Evolutionary conservation across 208 protist species (phyloP).

Genomic region (Trypanosoma mega): DNA sequence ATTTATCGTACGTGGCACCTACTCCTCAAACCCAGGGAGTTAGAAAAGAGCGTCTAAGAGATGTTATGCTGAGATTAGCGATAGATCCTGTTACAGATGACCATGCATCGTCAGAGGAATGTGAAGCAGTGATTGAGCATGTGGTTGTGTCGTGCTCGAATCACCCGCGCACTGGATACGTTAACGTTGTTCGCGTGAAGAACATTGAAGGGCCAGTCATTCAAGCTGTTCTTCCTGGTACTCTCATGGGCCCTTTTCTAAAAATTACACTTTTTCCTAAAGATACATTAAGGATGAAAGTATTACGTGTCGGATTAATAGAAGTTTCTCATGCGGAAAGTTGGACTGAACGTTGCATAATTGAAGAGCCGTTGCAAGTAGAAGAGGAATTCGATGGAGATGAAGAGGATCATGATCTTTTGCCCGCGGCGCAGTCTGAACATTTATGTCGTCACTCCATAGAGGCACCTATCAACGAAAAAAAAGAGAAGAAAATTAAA

Average conservation of each 20-base stretch:
- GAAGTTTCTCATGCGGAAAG: conserved; percentile 24
- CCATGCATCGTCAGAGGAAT: background rate
- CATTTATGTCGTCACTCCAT: background rate
- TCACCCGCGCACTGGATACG: conserved; percentile 25
- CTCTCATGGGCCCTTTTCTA: conserved; percentile 20
- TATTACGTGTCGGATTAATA: conserved; percentile 9
- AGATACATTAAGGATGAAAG: conserved; percentile 6
- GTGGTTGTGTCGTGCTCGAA: conserved; percentile 28
- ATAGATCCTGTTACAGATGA: conserved; percentile 6
- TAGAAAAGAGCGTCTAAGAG: conserved; percentile 21
- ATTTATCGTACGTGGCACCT: conserved; percentile 13
- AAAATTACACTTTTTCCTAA: conserved; percentile 22
- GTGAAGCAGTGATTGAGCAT: conserved; percentile 7
- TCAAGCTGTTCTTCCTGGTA: conserved; percentile 21
- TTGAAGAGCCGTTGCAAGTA: conserved; percentile 16
- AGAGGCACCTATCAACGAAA: background rate
- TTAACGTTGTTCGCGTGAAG: conserved; percentile 21
- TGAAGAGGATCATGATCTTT: background rate
- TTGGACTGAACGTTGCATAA: conserved; percentile 24
- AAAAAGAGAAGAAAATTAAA: background rate
- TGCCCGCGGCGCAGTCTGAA: too few species aligned
- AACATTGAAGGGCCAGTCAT: conserved; percentile 1
- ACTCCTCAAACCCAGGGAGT: conserved; percentile 9
- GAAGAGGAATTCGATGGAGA: background rate
- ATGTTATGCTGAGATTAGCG: conserved; percentile 13